A percentile compares a stretch with the other conserved stretches of the same genome.
phyloP scores from a whole-genome alignment of 805 yeast genomes.

The Wickerhamomyces rabaulensis region DNA sequence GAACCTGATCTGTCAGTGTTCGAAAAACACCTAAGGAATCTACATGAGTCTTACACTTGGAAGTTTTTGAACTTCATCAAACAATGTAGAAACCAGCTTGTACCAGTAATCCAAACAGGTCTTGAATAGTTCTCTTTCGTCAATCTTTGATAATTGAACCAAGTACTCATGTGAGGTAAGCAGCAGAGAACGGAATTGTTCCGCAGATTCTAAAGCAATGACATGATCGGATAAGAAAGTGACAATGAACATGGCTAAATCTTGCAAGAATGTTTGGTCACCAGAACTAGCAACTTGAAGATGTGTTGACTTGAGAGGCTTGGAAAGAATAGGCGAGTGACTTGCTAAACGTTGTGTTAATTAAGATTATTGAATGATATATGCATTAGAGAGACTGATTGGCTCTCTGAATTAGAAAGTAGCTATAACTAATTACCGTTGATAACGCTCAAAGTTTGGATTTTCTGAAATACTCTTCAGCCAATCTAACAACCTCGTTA shows the following conservation, averaged over 20 bases:
- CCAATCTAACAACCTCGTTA: slow-evolving; percentile 34
- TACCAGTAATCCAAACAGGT: slow-evolving; percentile 96
- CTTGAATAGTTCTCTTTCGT: slow-evolving; percentile 93
- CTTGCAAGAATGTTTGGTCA: slow-evolving; percentile 93
- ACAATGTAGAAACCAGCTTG: slow-evolving; percentile 74
- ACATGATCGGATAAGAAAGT: slow-evolving; percentile 79
- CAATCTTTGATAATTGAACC: slow-evolving; percentile 80
- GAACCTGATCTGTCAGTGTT: too few relatives aligned
- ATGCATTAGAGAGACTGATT: too few relatives aligned
- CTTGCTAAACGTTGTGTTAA: too few relatives aligned
- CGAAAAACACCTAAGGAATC: too few relatives aligned
- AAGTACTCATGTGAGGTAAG: slow-evolving; percentile 74
- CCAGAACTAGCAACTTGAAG: slow-evolving; percentile 66
- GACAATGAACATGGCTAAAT: slow-evolving; percentile 87
- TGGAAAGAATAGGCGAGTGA: too few relatives aligned
- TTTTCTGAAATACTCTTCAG: slow-evolving; percentile 24
- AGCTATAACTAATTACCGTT: too few relatives aligned
- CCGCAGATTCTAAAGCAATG: slow-evolving; percentile 52
- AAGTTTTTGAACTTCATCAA: slow-evolving; percentile 76
- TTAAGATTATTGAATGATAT: too few relatives aligned
- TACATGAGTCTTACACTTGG: too few relatives aligned
- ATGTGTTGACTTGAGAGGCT: too few relatives aligned
- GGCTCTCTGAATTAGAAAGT: too few relatives aligned
- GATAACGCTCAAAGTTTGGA: slow-evolving; percentile 12
- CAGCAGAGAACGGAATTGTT: slow-evolving; percentile 50